Evolutionary conservation across 306 rosid species (phyloP).

Genomic region (Corylus heterophylla): DNA sequence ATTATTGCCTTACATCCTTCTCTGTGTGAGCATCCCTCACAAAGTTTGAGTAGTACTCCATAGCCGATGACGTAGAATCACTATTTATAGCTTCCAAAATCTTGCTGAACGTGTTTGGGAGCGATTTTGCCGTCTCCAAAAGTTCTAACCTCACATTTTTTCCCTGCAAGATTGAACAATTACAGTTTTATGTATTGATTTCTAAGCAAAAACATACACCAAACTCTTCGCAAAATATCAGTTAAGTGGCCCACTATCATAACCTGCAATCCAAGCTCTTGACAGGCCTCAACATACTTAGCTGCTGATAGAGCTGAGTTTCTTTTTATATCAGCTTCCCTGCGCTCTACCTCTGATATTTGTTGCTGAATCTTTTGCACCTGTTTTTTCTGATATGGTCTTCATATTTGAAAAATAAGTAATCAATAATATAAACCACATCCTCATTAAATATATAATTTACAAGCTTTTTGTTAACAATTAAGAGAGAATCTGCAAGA

Average conservation of each 20-base stretch:
- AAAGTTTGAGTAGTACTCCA: slow-evolving; percentile 82
- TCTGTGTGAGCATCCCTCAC: slow-evolving; percentile 82
- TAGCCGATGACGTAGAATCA: slow-evolving; percentile 63
- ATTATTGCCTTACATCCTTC: slow-evolving; percentile 65
- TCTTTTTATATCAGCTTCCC: slow-evolving; percentile 90
- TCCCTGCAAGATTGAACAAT: slow-evolving; percentile 58
- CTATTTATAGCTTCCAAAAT: slow-evolving; percentile 70
- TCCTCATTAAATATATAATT: neutral
- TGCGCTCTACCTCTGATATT: slow-evolving; percentile 84
- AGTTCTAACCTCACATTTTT: slow-evolving; percentile 77
- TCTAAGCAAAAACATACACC: neutral
- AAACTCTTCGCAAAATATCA: slow-evolving; percentile 1
- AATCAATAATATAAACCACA: slow-evolving; percentile 14
- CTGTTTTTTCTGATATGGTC: slow-evolving; percentile 91
- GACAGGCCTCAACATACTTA: slow-evolving; percentile 91
- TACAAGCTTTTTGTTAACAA: slow-evolving; percentile 1
- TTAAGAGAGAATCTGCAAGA: slow-evolving; percentile 11
- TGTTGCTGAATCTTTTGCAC: slow-evolving; percentile 97
- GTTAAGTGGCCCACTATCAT: slow-evolving; percentile 20
- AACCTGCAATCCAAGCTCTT: slow-evolving; percentile 97
- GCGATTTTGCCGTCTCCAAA: slow-evolving; percentile 83
- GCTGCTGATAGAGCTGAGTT: slow-evolving; percentile 74
- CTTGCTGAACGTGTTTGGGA: slow-evolving; percentile 70
- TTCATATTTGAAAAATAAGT: slow-evolving; percentile 33
- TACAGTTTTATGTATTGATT: slow-evolving; percentile 2